Evolutionary conservation across 345 rosid species (phyloP), one percentile per base, ranked within the genome.

Genomic region (Aquilaria malaccensis): DNA sequence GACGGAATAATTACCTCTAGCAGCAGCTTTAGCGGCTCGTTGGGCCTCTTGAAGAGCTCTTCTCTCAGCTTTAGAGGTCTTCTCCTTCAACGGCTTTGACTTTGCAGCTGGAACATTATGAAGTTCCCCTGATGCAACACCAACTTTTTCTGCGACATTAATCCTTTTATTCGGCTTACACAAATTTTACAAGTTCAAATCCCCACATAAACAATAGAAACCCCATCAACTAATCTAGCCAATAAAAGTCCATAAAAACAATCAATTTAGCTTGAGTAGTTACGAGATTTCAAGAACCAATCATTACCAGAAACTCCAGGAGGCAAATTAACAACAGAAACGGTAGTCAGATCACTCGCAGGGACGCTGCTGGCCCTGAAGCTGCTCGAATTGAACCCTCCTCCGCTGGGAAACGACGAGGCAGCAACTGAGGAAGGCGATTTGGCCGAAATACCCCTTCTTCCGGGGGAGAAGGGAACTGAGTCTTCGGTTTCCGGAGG

Each of bases 41-140:
- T 93, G 98, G 62, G 96, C 87, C 77, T 93, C 97, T 72, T 89
- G 98, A 73, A 87, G 60, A 22, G 98, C 91, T 63, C 97, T 85
- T 71, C 97, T 85, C 74, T 93, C 97, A 56, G 97, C 96, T 79
- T 89, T 93, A 2, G 94, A 77, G 46, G 91, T 81, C 66, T 93
- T 87, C 77, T 89, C 87, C 74, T 93, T 93, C 78, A 81, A 59
- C 3, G 89, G 58, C 72, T 89, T 86, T 37, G 86, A 69, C 46
- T 50, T 74, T 59, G 73, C 65, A 70, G 73, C 74, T 48, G 58
- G 82, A 33, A 81, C 86, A 65, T 80, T 78, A 51, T 81, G 81
- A 53, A 71, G 74, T 33, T 86, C 90, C 56, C 55, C 74, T 56
- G 76, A 61, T 15, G 72, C 63, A 37, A 79, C 85, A 63, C 70